These are phyloP conservation scores for Zygnema circumcarinatum DNA, from an alignment of 139 green algal genomes.

Conservation along the genomic window DNA sequence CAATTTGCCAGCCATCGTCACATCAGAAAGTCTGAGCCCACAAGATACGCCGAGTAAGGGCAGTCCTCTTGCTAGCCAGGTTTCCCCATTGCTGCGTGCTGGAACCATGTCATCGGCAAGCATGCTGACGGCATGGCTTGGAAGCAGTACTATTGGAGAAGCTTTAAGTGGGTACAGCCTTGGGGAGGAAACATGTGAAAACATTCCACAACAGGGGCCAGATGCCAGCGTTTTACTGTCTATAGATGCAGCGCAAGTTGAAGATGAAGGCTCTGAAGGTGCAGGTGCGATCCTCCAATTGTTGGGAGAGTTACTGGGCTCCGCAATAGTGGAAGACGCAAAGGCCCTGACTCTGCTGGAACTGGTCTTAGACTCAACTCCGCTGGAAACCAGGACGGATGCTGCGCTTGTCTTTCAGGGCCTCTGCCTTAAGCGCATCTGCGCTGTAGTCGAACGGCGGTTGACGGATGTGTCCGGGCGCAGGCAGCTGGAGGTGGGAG, in stretches of 20 bases:
- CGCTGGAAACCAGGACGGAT: neutral
- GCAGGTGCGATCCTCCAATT: constrained; percentile 31
- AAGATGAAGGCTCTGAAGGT: neutral
- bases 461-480: neutral
- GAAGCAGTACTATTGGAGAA: neutral
- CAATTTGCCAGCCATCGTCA: no score
- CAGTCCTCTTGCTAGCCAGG: neutral
- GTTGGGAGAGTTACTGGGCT: constrained; percentile 37
- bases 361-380: constrained; percentile 31
- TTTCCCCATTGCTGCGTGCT: neutral
- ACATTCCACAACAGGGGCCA: neutral
- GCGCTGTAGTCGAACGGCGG: constrained; percentile 11
- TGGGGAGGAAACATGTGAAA: neutral
- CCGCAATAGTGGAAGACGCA: constrained; percentile 21
- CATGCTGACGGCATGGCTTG: constrained; percentile 25
- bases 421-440: constrained; percentile 39
- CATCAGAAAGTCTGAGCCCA: no score
- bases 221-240: constrained; percentile 1
- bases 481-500: neutral
- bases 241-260: neutral
- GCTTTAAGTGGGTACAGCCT: neutral
- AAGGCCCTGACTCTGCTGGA: constrained; percentile 28
- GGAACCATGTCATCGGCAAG: neutral
- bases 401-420: constrained; percentile 34
- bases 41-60: neutral